Conservation (phyloP, 768 basidiomycete species). For the Paxillus rubicundulus region DNA sequence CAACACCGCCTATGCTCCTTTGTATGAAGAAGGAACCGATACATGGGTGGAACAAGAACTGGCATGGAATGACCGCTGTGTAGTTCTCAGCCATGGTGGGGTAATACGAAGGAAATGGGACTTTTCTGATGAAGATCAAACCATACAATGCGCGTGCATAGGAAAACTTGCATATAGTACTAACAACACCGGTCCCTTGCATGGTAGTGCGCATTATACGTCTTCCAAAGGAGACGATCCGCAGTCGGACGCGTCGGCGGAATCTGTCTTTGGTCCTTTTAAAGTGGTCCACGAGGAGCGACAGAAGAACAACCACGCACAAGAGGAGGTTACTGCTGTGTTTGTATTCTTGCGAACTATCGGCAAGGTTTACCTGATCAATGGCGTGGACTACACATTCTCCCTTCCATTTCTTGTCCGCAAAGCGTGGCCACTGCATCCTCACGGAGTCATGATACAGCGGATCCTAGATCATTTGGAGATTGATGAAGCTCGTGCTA, state of each 20-base stretch:
- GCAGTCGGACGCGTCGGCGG: conserved; percentile 13
- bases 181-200: conserved; percentile 24
- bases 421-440: conserved; percentile 73
- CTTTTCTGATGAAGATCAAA: conserved; percentile 67
- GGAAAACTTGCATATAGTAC: conserved; percentile 62
- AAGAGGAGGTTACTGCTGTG: conserved; percentile 51
- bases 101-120: conserved; percentile 72
- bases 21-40: conserved; percentile 39
- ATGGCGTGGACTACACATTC: conserved; percentile 74
- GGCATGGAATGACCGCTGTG: conserved; percentile 64
- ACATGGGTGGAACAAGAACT: conserved; percentile 60
- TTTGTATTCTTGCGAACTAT: conserved; percentile 79
- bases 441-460: conserved; percentile 79
- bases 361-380: conserved; percentile 66
- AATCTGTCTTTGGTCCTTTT: conserved; percentile 43
- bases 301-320: conserved; percentile 35
- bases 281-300: conserved; percentile 39
- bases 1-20: conserved; percentile 41
- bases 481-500: conserved; percentile 59
- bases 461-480: conserved; percentile 68
- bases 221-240: conserved; percentile 15
- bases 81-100: conserved; percentile 64
- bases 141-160: conserved; percentile 78
- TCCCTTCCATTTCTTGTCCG: conserved; percentile 79
- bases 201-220: conserved; percentile 30